Evolutionary conservation across 2,329 filamentous ascomycete species (phyloP), one percentile per base, ranked within the genome.

Genomic region (Curvularia spicifera): DNA sequence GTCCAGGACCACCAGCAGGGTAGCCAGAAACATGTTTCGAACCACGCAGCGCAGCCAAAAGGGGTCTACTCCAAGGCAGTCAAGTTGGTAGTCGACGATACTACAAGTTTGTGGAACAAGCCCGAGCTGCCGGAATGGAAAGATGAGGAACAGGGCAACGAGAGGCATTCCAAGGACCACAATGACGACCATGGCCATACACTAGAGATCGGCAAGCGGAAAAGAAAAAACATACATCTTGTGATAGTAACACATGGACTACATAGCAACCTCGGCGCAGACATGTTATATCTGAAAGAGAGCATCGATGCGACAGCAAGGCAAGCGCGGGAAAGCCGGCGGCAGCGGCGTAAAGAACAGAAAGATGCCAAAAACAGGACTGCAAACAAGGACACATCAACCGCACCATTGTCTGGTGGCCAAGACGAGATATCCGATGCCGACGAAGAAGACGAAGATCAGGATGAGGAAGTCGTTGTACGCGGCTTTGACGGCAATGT

Each of bases 241-340:
- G 95, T 99, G 24, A 83, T 99, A 33, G 79, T 99, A 49, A 98
- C 95, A 0, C 95, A 99, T 79, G 95, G 95, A 0, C 78, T 99
- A 63, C 95, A 99, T 76, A 97, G 94, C 78, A 99, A 99, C 75
- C 83, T 97, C 12, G 92, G 95, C 5, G 91, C 93, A 22, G 95
- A 99, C 75, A 97, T 99, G 95, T 82, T 99, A 20, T 99, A 91
- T 73, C 80, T 99, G 75, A 99, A 99, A 73, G 95, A 99, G 78
- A 96, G 92, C 76, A 98, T 99, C 61, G 95, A 99, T 78, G 87
- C 88, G 28, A 88, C 91, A 2, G 89, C 89, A 4, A 89, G 82
- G 68, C 87, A 94, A 72, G 89, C 91, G 28, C 88, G 89, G 67
- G 80, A 87, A 49, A 89, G 91, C 75, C 86, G 88, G 37, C 88